Evolutionary conservation across 345 rosid species (phyloP), one percentile per base, ranked within the genome.

Genomic region (Anacardium occidentale): DNA sequence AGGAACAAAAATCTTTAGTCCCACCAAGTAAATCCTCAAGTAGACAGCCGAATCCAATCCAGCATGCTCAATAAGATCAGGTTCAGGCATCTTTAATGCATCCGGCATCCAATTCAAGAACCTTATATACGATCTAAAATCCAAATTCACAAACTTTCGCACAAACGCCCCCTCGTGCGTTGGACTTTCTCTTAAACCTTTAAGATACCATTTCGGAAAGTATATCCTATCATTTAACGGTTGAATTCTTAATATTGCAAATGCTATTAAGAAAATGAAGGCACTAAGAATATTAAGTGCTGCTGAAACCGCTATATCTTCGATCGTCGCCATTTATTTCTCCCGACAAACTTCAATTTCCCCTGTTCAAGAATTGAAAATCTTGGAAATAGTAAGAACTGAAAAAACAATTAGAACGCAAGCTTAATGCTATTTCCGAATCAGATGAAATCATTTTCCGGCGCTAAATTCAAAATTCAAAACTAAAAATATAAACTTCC

Each of bases 191-290:
- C 98, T 81, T 80, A 89, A 79, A 57, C 97, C 88, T 76, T 80
- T 92, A 47, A 94, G 91, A 72, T 94, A 94, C 98, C 98, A 94
- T 86, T 94, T 94, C 0, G 98, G 88, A 72, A 94, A 94, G 80
- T 94, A 94, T 47, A 94, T 95, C 75, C 98, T 83, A 62, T 95
- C 99, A 62, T 95, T 95, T 84, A 92, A 84, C 45, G 99, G 98
- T 74, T 95, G 99, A 62, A 95, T 84, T 81, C 98, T 86, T 54
- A 92, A 71, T 5, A 92, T 25, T 8, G 99, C 99, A 66, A 95
- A 95, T 8, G 89, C 89, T 62, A 92, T 1, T 54, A 95, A 78
- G 84, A 95, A 92, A 47, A 88, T 67, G 44, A 95, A 63, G 14
- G 98, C 94, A 75, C 85, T 78, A 10, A 89, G 79, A 62, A 92